A percentile compares a stretch with the other conserved stretches of the same genome.
phyloP scores from a whole-genome alignment of 371 early-diverging fungal species.

The Dentiscutata heterogama region DNA sequence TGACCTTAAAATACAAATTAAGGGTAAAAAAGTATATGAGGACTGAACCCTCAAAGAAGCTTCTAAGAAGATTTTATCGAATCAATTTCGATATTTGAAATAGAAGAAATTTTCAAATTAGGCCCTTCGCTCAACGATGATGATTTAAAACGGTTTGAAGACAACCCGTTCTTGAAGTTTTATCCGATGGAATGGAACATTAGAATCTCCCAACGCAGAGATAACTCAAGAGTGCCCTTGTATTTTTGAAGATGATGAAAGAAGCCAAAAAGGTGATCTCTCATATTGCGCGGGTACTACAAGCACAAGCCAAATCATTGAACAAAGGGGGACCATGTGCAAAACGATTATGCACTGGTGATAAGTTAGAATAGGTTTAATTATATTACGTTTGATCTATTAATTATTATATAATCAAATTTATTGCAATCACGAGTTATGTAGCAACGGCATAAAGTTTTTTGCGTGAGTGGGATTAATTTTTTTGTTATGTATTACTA shows the following conservation, averaged over 20 bases:
- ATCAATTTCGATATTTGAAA: background rate
- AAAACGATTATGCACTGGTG: too few species aligned
- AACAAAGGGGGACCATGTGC: too few species aligned
- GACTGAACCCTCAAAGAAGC: conserved; percentile 20
- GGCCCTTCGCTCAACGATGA: background rate
- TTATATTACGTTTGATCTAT: too few species aligned
- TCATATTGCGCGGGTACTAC: too few species aligned
- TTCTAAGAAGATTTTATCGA: background rate
- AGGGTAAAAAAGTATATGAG: conserved; percentile 14
- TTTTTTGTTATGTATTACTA: too few species aligned
- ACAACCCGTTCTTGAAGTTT: conserved; percentile 23
- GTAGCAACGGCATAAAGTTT: too few species aligned
- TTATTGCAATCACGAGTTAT: too few species aligned
- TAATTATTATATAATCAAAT: too few species aligned
- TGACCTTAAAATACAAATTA: conserved; percentile 5
- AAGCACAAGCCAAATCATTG: too few species aligned
- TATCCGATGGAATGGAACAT: conserved; percentile 24
- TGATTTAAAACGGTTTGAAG: background rate
- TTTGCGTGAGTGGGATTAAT: too few species aligned
- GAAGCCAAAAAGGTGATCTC: too few species aligned
- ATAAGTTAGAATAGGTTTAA: too few species aligned
- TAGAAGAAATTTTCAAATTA: background rate
- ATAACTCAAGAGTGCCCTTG: background rate
- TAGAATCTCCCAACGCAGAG: background rate
- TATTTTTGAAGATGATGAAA: background rate